Evolutionary conservation across 176 grass and related monocot species (phyloP), one percentile per base, ranked within the genome.

Genomic region (Hsuehochloa calcarea): DNA sequence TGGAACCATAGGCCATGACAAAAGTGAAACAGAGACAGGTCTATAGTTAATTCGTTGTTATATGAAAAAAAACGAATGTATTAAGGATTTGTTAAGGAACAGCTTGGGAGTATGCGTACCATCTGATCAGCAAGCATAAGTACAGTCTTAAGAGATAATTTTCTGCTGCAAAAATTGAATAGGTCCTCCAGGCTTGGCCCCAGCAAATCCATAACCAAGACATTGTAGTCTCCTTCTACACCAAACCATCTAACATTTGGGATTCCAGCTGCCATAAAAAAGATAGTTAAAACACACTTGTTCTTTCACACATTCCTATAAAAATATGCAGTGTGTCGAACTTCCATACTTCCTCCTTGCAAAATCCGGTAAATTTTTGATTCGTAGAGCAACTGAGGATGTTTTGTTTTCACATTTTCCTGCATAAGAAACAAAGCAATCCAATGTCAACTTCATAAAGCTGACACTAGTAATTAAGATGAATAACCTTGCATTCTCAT

Each of bases 101-200:
- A 34, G 6, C 25, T 58, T 70, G n/a, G 35, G 25, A 44, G 26
- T 16, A 11, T 19, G 12, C 44, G 2, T 90, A 99, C 93, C 97
- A 99, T 99, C 89, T 99, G 97, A 89, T 99, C 93, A 17, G 97
- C 92, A 4, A 99, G 97, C 97, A 99, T 99, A 72, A 99, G 92
- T 79, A 94, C 97, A 85, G 93, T 96, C 86, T 99, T 99, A 54
- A 99, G 83, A 80, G 97, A 96, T 45, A 99, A 71, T 82, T 99
- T 99, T 83, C 97, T 90, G 86, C 88, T 99, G 77, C 97, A 99
- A 80, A 99, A 99, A 74, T 99, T 99, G 82, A 99, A 99, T 44
- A 99, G 78, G 85, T 96, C 97, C 72, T 99, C 97, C 80, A 99
- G 85, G 85, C 92, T 99, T 68, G 90, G 97, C 15, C 97, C 97